phyloP scores from a whole-genome alignment of 1,139 yeast species.

The Kodamaea alishanica region DNA sequence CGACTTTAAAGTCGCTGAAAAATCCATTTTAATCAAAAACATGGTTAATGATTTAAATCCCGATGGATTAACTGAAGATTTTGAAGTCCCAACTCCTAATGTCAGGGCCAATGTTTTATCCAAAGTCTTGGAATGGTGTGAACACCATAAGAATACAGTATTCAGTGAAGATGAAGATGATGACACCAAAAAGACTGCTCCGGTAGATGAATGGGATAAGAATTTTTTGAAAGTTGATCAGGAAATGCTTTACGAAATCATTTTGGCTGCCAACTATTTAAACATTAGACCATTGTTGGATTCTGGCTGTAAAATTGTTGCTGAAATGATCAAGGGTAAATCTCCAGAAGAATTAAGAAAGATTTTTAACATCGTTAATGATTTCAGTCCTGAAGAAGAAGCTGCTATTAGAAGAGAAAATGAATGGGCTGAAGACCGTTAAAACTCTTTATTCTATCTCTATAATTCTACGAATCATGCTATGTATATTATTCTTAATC shows the following conservation, averaged over 20 bases:
- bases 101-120: constrained; percentile 83
- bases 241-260: constrained; percentile 96
- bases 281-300: constrained; percentile 91
- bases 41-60: constrained; percentile 81
- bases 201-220: constrained; percentile 95
- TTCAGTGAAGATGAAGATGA: constrained; percentile 73
- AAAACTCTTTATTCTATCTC: constrained; percentile 9
- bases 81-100: constrained; percentile 90
- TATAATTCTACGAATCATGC: too few relatives aligned
- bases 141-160: constrained; percentile 84
- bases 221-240: constrained; percentile 95
- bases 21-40: constrained; percentile 83
- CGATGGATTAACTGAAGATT: constrained; percentile 56
- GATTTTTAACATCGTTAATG: constrained; percentile 92
- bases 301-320: constrained; percentile 95
- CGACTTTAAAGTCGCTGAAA: constrained; percentile 84
- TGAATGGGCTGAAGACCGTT: constrained; percentile 99
- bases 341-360: constrained; percentile 95
- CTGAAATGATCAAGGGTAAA: constrained; percentile 96
- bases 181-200: constrained; percentile 70
- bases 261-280: constrained; percentile 91
- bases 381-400: constrained; percentile 97
- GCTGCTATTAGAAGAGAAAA: constrained; percentile 96
- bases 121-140: constrained; percentile 96
- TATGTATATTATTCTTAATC: too few relatives aligned